These are phyloP conservation scores for Cyclanthera cordifolia DNA, from an alignment of 306 rosid genomes.

Conservation along the genomic window DNA sequence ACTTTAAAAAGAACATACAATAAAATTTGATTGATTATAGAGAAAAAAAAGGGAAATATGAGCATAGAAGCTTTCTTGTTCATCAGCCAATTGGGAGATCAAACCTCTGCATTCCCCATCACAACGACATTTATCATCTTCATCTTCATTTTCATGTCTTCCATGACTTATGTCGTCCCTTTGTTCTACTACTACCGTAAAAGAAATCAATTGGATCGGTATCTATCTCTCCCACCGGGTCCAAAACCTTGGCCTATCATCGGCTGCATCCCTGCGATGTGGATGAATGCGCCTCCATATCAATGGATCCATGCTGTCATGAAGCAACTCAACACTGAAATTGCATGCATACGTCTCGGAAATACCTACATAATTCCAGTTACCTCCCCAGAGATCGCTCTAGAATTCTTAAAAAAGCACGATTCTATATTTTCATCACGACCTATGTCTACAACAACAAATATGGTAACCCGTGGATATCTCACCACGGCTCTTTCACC, in stretches of 20 bases:
- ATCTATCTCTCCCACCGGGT: constrained; percentile 13
- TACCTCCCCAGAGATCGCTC: constrained; percentile 18
- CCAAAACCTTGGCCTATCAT: constrained; percentile 18
- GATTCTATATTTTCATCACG: constrained; percentile 34
- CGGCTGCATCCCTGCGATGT: constrained; percentile 16
- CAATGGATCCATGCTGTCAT: constrained; percentile 29
- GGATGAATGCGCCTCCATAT: background rate
- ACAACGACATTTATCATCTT: too few species aligned
- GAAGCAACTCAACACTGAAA: constrained; percentile 25
- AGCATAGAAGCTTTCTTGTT: too few species aligned
- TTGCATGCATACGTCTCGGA: too few species aligned
- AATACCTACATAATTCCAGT: constrained; percentile 29
- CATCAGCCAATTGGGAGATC: too few species aligned
- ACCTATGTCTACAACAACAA: constrained; percentile 9
- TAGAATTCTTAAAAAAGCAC: constrained; percentile 28
- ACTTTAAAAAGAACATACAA: too few species aligned
- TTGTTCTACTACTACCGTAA: too few species aligned
- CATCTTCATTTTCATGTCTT: too few species aligned
- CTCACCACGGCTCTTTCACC: background rate
- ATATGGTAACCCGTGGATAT: constrained; percentile 7
- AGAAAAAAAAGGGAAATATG: too few species aligned
- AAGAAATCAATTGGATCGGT: too few species aligned
- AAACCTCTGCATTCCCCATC: too few species aligned
- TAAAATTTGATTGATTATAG: too few species aligned
- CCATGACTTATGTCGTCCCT: too few species aligned